A percentile compares a stretch with the other conserved stretches of the same genome.
phyloP scores from a whole-genome alignment of 2,329 filamentous ascomycete genomes.

The Fragosphaeria purpurea region DNA sequence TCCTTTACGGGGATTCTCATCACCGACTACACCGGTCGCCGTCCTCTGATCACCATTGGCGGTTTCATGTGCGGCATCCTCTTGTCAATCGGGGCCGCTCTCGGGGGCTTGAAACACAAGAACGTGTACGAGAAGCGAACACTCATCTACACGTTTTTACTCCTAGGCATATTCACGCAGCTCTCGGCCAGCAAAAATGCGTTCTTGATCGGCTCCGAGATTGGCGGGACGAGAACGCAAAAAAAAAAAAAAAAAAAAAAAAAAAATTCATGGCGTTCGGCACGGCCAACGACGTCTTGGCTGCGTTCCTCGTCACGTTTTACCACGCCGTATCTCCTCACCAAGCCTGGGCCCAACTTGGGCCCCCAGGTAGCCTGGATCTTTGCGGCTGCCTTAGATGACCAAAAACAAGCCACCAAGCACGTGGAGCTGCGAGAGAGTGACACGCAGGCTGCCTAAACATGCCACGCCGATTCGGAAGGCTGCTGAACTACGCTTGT shows the following conservation, averaged over 20 bases:
- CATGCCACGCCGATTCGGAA: no score
- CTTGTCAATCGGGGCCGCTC: neutral
- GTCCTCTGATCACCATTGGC: conserved; percentile 3
- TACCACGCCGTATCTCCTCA: conserved; percentile 1
- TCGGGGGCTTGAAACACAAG: neutral
- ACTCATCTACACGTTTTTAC: neutral
- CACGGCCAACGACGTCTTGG: conserved; percentile 1
- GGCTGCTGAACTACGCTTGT: no score
- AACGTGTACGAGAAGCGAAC: neutral
- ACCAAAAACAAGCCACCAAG: no score
- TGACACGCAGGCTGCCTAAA: no score
- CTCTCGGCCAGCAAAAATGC: conserved; percentile 2
- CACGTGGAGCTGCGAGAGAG: no score
- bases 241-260: conserved; percentile 1
- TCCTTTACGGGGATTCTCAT: neutral
- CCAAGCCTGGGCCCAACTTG: conserved; percentile 2
- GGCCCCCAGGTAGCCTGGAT: conserved; percentile 4
- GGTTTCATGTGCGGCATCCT: conserved; percentile 5
- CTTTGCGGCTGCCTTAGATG: neutral
- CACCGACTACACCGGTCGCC: conserved; percentile 2
- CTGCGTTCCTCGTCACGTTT: conserved; percentile 3
- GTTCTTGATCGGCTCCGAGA: conserved; percentile 4
- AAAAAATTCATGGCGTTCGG: conserved; percentile 5
- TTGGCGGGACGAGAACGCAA: conserved; percentile 3
- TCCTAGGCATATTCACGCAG: conserved; percentile 1